Evolutionary conservation across 2,329 filamentous ascomycete species (phyloP), one percentile per base, ranked within the genome.

Genomic region (Diplocarpon rosae): DNA sequence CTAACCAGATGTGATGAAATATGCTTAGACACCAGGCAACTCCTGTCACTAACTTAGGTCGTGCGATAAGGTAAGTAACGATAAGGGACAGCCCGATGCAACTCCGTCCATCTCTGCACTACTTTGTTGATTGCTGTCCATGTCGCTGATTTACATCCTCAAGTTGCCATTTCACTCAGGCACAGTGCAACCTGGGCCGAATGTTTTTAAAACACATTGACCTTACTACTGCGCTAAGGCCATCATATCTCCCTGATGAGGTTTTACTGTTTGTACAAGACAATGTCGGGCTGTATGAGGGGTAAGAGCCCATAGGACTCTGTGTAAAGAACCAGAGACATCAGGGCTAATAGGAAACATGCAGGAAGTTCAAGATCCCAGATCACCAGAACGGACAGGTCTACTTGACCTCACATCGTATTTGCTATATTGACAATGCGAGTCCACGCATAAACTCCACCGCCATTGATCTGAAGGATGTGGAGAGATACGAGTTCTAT

Each of bases 161-260:
- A 34, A 36, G 28, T 37, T 13, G 34, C 32, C 34, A 38, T n/a
- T 34, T 38, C 9, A 9, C 20, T 31, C 15, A 37, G 32, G 14
- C 39, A 24, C 14, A 39, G 35, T 33, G 42, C 33, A 37, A 42
- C 69, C 67, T 63, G 71, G 76, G 70, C 83, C 86, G 85, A 73
- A 96, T 96, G 90, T 95, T 94, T 77, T 75, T 95, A 73, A 90
- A 93, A 74, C 80, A 84, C 59, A 76, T 96, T 65, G 90, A 98
- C 68, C 78, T 98, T 60, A 98, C 92, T 47, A 95, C 90, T 69
- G 92, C 92, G 62, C 77, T 95, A 62, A 85, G 92, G 72, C 92
- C 92, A 59, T 84, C 83, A 50, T 83, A 95, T 63, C 76, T 94
- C 55, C 84, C 87, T 60, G 92, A 95, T 72, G 92, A 98, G 75